Conservation (phyloP, 306 rosid species). For the Mucuna pruriens region DNA sequence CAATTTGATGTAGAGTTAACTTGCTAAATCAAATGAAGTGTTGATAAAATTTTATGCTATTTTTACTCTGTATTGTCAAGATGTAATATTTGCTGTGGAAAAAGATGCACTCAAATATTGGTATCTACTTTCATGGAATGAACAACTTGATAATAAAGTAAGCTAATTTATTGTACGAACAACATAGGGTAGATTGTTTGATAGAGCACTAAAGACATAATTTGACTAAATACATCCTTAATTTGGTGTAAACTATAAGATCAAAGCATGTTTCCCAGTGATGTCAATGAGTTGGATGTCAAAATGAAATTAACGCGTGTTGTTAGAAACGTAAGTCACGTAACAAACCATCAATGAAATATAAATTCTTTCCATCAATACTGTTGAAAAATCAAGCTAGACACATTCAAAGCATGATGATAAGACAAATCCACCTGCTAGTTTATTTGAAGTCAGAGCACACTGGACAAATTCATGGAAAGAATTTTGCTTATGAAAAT, state of each 20-base stretch:
- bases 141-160: background rate
- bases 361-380: background rate
- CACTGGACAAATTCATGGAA: slow-evolving; percentile 16
- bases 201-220: background rate
- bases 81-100: background rate
- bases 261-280: background rate
- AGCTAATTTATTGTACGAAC: background rate
- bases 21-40: background rate
- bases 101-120: background rate
- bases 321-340: background rate
- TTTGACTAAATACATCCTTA: background rate
- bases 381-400: background rate
- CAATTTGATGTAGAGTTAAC: slow-evolving; percentile 13
- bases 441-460: slow-evolving; percentile 4
- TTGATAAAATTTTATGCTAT: background rate
- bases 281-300: background rate
- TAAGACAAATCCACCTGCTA: background rate
- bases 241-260: background rate
- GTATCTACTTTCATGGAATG: background rate
- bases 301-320: slow-evolving; percentile 2
- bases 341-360: background rate
- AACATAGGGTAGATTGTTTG: background rate
- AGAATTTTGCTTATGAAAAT: background rate
- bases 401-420: slow-evolving; percentile 14
- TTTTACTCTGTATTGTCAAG: background rate